These are phyloP conservation scores for Backusella mclennaniae DNA, from an alignment of 192 early-diverging fungal genomes.

Conservation along the genomic window DNA sequence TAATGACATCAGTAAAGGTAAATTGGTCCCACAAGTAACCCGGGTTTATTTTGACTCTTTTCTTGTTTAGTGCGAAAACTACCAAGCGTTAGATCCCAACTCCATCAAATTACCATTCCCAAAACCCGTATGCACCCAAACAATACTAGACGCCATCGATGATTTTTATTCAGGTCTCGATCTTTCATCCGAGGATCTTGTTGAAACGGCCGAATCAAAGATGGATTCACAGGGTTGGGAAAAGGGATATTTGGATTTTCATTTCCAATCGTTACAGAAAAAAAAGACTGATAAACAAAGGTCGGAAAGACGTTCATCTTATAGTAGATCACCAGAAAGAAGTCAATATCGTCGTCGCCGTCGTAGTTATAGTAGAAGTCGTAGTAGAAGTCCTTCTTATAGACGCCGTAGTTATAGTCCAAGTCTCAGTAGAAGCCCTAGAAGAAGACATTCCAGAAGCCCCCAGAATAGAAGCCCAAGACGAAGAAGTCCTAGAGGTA, in stretches of 20 bases:
- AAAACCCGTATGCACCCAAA: neutral
- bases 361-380: neutral
- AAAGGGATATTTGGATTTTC: conserved; percentile 16
- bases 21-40: neutral
- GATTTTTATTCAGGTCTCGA: conserved; percentile 20
- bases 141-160: conserved; percentile 1
- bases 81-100: conserved; percentile 13
- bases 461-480: neutral
- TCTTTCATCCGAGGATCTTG: neutral
- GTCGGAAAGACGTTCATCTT: neutral
- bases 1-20: conserved; percentile 24
- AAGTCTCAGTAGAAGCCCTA: neutral
- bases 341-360: neutral
- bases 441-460: neutral
- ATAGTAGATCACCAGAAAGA: neutral
- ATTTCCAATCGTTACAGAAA: neutral
- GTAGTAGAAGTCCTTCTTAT: neutral
- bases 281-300: neutral
- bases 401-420: neutral
- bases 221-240: conserved; percentile 27
- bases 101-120: neutral
- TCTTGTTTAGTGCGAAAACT: neutral
- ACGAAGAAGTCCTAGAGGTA: neutral
- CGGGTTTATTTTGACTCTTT: neutral
- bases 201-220: neutral